Base-by-base conservation (phyloP, 1,284 basidiomycete genomes). In the Lentinus polychrous region DNA sequence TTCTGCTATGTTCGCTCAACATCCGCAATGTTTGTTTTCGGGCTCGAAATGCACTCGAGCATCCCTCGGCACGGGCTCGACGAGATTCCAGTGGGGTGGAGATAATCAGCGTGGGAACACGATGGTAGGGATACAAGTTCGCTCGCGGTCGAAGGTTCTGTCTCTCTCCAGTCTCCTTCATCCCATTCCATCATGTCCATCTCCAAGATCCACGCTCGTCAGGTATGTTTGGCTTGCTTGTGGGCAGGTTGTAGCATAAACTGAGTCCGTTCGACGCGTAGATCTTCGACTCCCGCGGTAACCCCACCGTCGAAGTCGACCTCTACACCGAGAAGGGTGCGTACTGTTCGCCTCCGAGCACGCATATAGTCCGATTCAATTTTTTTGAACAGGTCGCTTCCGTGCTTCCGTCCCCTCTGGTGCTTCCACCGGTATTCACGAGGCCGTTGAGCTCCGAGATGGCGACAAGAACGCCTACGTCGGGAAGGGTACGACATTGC, bases 381-480 rank as follows among this genome's bases (percentile, higher is more conserved):
- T 31, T 46, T 23, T 12, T 44, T 55, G 35, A 43, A 32, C 18
- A 95, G 94, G 95, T 57, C 86, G 85, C 60, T 99, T 88, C 88
- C 88, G 92, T 57, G 91, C 93, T 55, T 83, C 92, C 57, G 96
- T 99, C 41, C 96, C 96, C 49, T 98, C 94, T 51, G 96, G 96
- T 69, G 96, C 96, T 45, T 99, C 95, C 52, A 99, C 95, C 51
- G 96, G 96, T 78, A 76, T 93, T 60, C 93, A 99, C 73, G 96
- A 99, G 74, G 96, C 96, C 57, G 92, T 96, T 57, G 96, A 99
- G 76, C 88, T 99, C 66, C 92, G 96, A 60, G 96, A 99, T 73
- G 89, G 87, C 56, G 95, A 94, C 78, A 95, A 95, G 74, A 73
- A 74, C 61, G 79, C 79, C 61, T 99, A 97, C 70, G 81, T 97